Base-by-base conservation (phyloP, 129 eudicot species). In the Flaveria ramosissima region DNA sequence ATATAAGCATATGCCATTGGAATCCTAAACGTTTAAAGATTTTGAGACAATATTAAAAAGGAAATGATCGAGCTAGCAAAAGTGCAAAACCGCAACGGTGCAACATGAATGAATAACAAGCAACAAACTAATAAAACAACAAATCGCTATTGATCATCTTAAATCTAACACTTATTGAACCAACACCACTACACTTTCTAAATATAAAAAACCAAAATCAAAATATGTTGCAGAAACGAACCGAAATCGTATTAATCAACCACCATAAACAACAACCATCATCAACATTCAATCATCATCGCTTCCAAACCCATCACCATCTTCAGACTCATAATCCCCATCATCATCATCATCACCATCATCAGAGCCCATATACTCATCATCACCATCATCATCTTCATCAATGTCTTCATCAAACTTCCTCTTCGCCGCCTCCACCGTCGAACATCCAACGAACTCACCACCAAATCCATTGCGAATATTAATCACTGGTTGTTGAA, bases 351-450 rank as follows among this genome's bases (percentile, higher is more conserved):
- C n/a, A n/a, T n/a, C 36, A 45, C 55, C 71, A 7, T 56, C 9
- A 52, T 45, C 53, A 39, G 13, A 67, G 13, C 48, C 16, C 6
- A 13, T 45, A 41, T 3, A 39, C 0, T n/a, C 60, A 24, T 57
- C 70, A n/a, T 56, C 36, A 45, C 43, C 55, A 1, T 16, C 50
- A 1, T 62, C 79, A 9, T 75, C 61, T 1, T 74, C 78, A 39
- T 16, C 2, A 5, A 21, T 6, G 3, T 13, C 30, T 41, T 59
- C 74, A 4, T 66, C 64, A 8, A 21, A 5, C 0, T 36, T 24
- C 20, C 32, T 77, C 81, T 32, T 47, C 2, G 78, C 68, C 73
- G 74, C 26, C 36, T 39, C 55, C 0, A 48, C 19, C 41, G 23
- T 7, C 82, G 52, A 20, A 32, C 19, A 48, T 27, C 52, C 72